Base-by-base conservation (phyloP, 2,329 filamentous ascomycete genomes). In the Myriosclerotinia curreyana region DNA sequence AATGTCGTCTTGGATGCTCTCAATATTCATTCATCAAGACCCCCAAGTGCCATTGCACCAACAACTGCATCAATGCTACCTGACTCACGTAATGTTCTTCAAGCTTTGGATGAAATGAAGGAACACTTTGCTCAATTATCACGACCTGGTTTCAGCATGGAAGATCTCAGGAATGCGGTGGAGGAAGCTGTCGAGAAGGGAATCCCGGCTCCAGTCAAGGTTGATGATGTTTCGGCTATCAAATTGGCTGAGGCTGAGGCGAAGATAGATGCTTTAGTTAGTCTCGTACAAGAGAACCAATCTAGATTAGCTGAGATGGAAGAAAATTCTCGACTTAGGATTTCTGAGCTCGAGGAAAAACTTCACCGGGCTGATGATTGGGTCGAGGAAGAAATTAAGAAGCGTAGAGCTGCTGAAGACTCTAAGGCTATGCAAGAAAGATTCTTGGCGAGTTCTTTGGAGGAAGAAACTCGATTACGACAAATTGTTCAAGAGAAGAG, bases 1-100 rank as follows among this genome's bases (percentile, higher is more conserved):
- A 79, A 80, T 31, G 85, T 86, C 51, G 82, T 94, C 34, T 78
- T 88, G 62, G 94, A 98, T 69, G 92, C 90, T 38, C 78, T 97
- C 49, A 81, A 82, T 28, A 74, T 79, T 12, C 84, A 88, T 63
- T 81, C 85, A 59, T 71, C 79, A 75, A 56, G 77, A 73, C 65
- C 74, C 73, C 12, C 73, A 75, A 65, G 68, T 36, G 69, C 71
- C 17, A 66, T 66, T 15, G 38, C 64, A 2, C 59, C 66, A 11
- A 51, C 75, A 14, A 65, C 71, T 28, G 61, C 75, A 17, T 65
- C 72, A 17, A 63, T 72, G 11, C 50, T 67, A 5, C 65, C 75
- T 3, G 67, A 71, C 5, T 77, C 80, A 20, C 74, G 76, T 0
- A 81, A 82, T 68, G 77, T 93, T 40, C 76, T 90, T 22, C 86